Conservation (phyloP, 179 eudicot genomes). For the Silene noctiflora region DNA sequence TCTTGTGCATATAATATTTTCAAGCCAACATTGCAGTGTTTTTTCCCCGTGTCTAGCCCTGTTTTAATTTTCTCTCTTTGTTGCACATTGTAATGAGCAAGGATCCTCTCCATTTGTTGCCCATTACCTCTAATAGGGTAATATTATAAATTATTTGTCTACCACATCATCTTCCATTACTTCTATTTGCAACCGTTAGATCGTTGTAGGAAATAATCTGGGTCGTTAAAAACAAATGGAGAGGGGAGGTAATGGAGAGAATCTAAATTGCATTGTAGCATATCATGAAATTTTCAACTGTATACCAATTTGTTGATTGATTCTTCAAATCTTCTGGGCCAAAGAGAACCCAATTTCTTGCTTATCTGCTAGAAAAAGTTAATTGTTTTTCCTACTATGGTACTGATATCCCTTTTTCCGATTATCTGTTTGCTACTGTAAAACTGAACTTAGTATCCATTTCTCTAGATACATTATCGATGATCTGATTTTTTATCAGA, state of each 20-base stretch:
- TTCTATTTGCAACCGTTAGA: too few relatives aligned
- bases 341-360: not conserved
- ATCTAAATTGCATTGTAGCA: too few relatives aligned
- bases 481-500: not conserved
- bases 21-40: not conserved
- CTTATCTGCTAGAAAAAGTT: not conserved
- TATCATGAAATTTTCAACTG: not conserved
- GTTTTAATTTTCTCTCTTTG: not conserved
- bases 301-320: constrained; percentile 4
- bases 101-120: too few relatives aligned
- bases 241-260: too few relatives aligned
- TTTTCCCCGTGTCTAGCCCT: not conserved
- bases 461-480: not conserved
- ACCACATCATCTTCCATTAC: too few relatives aligned
- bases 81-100: not conserved
- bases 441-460: not conserved
- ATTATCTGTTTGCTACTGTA: not conserved
- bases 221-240: too few relatives aligned
- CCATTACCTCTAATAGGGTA: too few relatives aligned
- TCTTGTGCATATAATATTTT: constrained; percentile 6
- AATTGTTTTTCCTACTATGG: not conserved
- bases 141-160: too few relatives aligned
- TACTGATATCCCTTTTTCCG: not conserved
- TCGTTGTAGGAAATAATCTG: too few relatives aligned
- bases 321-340: not conserved